Evolutionary conservation across 352 stramenopile genomes (phyloP).

Genomic region (Saprolegnia parasitica): DNA sequence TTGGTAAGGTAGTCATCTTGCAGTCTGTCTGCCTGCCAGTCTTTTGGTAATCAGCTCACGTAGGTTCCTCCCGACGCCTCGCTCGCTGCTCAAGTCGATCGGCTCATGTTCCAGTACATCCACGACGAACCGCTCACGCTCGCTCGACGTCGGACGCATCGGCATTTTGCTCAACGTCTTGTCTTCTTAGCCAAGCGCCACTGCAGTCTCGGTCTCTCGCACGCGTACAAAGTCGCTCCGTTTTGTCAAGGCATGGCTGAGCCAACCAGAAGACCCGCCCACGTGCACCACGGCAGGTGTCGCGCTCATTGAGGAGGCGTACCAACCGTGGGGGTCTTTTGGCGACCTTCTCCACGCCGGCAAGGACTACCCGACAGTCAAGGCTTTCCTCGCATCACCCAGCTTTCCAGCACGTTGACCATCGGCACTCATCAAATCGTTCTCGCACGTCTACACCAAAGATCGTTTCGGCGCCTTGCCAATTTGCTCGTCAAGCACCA

Average conservation of each 20-base stretch:
- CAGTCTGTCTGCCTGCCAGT: slow-evolving; percentile 17
- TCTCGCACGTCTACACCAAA: not conserved
- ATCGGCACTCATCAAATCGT: not conserved
- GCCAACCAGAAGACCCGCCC: not conserved
- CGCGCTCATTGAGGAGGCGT: not conserved
- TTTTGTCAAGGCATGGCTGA: not conserved
- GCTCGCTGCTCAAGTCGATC: not conserved
- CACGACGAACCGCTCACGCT: not conserved
- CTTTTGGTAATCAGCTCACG: slow-evolving; percentile 10
- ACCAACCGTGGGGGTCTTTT: not conserved
- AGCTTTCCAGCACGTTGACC: not conserved
- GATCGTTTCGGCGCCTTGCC: not conserved
- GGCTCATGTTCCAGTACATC: not conserved
- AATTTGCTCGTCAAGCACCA: not conserved
- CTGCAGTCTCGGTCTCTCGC: not conserved
- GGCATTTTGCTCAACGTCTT: not conserved
- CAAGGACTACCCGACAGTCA: not conserved
- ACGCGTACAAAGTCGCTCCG: not conserved
- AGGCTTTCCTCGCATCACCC: not conserved
- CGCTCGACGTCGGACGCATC: not conserved
- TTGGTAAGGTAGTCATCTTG: slow-evolving; percentile 9
- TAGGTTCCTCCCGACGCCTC: not conserved
- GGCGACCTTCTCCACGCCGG: not conserved
- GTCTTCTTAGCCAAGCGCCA: not conserved
- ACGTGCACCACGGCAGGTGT: not conserved